Base-by-base conservation (phyloP, 768 basidiomycete species). In the Gautieria morchelliformis region DNA sequence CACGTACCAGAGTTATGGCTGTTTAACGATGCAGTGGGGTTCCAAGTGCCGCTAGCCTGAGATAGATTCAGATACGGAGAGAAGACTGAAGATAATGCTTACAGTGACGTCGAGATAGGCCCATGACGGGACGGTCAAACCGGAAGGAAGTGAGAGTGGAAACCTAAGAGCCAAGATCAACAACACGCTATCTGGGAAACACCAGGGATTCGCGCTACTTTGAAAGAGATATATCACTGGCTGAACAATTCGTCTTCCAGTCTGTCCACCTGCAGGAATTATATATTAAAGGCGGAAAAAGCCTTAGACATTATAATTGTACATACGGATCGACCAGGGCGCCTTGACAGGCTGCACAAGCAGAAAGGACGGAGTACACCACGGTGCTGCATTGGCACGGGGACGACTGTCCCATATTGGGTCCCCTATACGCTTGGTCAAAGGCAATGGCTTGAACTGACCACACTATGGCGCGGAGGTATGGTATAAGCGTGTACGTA, bases 381-480 rank as follows among this genome's bases (percentile, higher is more conserved):
- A 55, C 53, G 6, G 53, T 44, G 41, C 53, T 55, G 53, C 53
- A 55, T 40, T 44, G 53, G n/a, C 53, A 55, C 9, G 20, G 41
- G 30, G 41, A 42, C 8, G 53, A 55, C 22, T 15, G 3, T 7
- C 22, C 53, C 11, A 5, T 40, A 11, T 12, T 2, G 12, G 52
- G 52, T 33, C 52, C 40, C 3, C 24, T 19, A 24, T 55, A 55
- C 9, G 14, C 2, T n/a, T 45, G 12, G 15, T 24, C 24, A 22
- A 15, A 9, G 15, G 53, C 5, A 24, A 55, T 42, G 32, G 41
- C 19, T 5, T 4, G 53, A 11, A 46, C 24, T 44, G 8, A 8
- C 41, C 41, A 55, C 24, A 2, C 48, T 49, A 37, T 37, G 35
- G 2, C 35, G 35, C 10, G 35, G 4, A 37, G 14, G 10, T 10